phyloP scores from a whole-genome alignment of 345 rosid species.

The Eucalyptus camaldulensis region DNA sequence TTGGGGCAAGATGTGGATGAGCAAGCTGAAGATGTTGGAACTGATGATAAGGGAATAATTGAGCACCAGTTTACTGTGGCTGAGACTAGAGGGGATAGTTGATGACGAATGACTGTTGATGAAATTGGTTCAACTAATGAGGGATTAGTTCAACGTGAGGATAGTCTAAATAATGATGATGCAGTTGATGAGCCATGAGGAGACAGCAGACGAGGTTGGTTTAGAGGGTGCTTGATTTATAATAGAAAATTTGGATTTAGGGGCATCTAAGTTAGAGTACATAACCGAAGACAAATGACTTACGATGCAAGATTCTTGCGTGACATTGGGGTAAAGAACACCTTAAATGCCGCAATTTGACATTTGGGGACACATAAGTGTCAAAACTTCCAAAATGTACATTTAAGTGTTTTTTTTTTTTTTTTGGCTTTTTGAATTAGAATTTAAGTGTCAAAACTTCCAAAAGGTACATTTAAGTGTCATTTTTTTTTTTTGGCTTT shows the following conservation, averaged over 20 bases:
- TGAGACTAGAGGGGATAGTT: neutral
- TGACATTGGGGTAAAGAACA: no score
- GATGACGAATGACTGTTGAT: neutral
- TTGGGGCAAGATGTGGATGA: neutral
- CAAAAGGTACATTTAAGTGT: no score
- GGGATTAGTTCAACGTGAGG: neutral
- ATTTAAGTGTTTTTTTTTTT: no score
- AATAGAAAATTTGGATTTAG: neutral
- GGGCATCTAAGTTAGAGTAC: neutral
- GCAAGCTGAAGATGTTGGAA: neutral
- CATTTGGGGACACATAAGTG: no score
- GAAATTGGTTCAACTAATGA: neutral
- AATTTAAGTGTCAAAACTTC: no score
- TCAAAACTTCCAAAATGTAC: no score
- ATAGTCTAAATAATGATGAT: neutral
- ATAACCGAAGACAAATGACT: neutral
- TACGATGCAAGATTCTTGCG: neutral
- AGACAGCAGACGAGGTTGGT: neutral
- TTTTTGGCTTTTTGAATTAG: no score
- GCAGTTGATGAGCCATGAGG: neutral
- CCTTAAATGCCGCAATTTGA: no score
- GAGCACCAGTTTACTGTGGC: neutral
- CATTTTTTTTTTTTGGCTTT: no score
- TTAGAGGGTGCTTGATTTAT: neutral
- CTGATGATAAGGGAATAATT: neutral